A percentile compares a stretch with the other conserved stretches of the same genome.
phyloP scores from a whole-genome alignment of 1,139 yeast genomes.

The Yamadazyma jaroonii region DNA sequence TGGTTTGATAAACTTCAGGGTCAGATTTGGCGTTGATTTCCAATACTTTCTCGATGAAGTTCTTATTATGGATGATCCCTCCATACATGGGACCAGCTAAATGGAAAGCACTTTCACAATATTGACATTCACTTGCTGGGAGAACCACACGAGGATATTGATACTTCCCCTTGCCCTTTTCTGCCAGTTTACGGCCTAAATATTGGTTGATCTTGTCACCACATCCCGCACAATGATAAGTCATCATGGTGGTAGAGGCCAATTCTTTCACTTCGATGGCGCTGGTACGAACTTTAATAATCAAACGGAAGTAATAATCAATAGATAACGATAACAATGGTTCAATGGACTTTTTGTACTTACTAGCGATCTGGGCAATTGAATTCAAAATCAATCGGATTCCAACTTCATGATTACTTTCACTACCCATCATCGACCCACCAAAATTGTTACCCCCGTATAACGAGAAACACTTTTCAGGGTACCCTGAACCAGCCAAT shows the following conservation, averaged over 20 bases:
- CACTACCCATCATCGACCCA: slow-evolving; percentile 69
- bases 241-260: slow-evolving; percentile 71
- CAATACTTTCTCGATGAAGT: slow-evolving; percentile 63
- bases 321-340: slow-evolving; percentile 83
- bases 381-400: slow-evolving; percentile 75
- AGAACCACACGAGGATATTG: slow-evolving; percentile 35
- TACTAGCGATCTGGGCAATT: slow-evolving; percentile 82
- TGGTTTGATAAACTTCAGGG: slow-evolving; percentile 64
- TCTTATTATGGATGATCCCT: slow-evolving; percentile 67
- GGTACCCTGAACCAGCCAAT: slow-evolving; percentile 92
- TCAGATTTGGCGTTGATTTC: slow-evolving; percentile 50
- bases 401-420: slow-evolving; percentile 91
- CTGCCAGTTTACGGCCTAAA: slow-evolving; percentile 58
- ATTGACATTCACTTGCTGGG: slow-evolving; percentile 56
- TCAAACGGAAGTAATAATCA: slow-evolving; percentile 87
- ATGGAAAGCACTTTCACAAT: slow-evolving; percentile 69
- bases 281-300: slow-evolving; percentile 70
- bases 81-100: slow-evolving; percentile 98
- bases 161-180: slow-evolving; percentile 24
- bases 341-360: slow-evolving; percentile 81
- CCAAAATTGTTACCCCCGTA: slow-evolving; percentile 80
- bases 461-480: slow-evolving; percentile 91
- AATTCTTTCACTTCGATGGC: slow-evolving; percentile 79
- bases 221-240: slow-evolving; percentile 88
- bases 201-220: slow-evolving; percentile 69